Evolutionary conservation across 2,329 filamentous ascomycete genomes (phyloP), one percentile per base, ranked within the genome.

Genomic region (Nigrospora osmanthi): DNA sequence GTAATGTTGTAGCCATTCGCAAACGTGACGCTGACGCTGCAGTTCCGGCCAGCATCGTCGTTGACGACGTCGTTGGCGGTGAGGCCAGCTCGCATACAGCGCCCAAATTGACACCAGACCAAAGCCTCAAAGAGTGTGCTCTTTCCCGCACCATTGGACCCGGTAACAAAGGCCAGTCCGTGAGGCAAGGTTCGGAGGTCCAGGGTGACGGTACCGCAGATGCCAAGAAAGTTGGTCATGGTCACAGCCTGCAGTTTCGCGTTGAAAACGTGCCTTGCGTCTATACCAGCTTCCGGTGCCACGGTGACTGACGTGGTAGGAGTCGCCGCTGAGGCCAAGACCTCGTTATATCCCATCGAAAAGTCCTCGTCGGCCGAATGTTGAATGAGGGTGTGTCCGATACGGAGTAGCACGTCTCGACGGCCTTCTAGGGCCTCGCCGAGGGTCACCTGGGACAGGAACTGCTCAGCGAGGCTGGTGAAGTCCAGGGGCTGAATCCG

Each of bases 71-170:
- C 59, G 10, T 55, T 52, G 13, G 52, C 58, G 9, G 42, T 49
- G 9, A 61, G 43, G 1, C 59, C 59, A 32, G 43, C 50, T 15
- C 61, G 57, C 17, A 62, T 52, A 37, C 59, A 62, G 10, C 50
- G 53, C 2, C 61, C 61, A 42, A 63, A 64, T 37, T 61, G 59
- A 46, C 58, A 62, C 61, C 61, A 64, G 4, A 55, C 54, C 17
- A 63, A 55, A 14, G 61, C 61, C 44, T 64, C 61, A 15, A 63
- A 50, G 2, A 64, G 33, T 1, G 59, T 62, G 49, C 59, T 62
- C 47, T 63, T 63, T 6, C 60, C 60, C 2, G 60, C 50, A 4
- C 59, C 60, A 38, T 63, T 63, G 23, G 45, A 40, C 11, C 61
- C 61, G 9, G 58, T 52, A 12, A 64, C 45, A 12, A 62, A 57